Evolutionary conservation across 192 early-diverging fungal species (phyloP).

Genomic region (Coemansia erecta): DNA sequence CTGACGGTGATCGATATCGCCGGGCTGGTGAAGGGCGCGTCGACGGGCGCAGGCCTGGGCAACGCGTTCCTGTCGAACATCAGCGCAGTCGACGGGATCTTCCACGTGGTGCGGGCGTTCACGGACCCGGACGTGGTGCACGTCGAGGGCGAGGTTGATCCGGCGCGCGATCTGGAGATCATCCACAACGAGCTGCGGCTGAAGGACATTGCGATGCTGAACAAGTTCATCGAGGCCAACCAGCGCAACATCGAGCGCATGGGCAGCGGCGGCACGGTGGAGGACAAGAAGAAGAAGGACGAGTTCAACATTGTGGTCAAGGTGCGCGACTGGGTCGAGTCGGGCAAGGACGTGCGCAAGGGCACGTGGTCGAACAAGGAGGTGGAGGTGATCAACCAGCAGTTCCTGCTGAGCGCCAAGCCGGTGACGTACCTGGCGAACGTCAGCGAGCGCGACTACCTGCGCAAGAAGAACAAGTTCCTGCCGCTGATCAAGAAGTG

Average conservation of each 20-base stretch:
- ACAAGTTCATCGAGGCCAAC: conserved; percentile 68
- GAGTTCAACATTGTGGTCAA: conserved; percentile 73
- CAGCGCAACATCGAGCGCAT: conserved; percentile 66
- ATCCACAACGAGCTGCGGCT: conserved; percentile 94
- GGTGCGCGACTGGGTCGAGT: conserved; percentile 73
- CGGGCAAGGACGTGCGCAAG: conserved; percentile 84
- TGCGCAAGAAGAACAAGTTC: conserved; percentile 95
- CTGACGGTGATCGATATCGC: conserved; percentile 97
- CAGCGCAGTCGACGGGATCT: conserved; percentile 79
- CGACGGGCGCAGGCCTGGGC: conserved; percentile 75
- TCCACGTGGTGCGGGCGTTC: conserved; percentile 85
- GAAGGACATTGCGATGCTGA: conserved; percentile 87
- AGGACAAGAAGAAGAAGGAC: conserved; percentile 90
- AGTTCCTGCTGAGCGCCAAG: conserved; percentile 90
- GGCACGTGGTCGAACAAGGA: conserved; percentile 92
- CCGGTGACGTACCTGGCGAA: conserved; percentile 95
- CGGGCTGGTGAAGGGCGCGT: conserved; percentile 91
- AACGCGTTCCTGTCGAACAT: conserved; percentile 97
- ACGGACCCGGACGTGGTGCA: conserved; percentile 93
- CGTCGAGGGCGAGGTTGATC: conserved; percentile 86
- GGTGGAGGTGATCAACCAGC: conserved; percentile 82
- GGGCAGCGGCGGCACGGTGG: conserved; percentile 74
- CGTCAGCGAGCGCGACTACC: conserved; percentile 83
- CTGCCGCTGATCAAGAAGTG: conserved; percentile 86
- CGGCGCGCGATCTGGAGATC: conserved; percentile 88